Base-by-base conservation (phyloP, 352 stramenopile species). In the Pelagophyceae sp. region DNA sequence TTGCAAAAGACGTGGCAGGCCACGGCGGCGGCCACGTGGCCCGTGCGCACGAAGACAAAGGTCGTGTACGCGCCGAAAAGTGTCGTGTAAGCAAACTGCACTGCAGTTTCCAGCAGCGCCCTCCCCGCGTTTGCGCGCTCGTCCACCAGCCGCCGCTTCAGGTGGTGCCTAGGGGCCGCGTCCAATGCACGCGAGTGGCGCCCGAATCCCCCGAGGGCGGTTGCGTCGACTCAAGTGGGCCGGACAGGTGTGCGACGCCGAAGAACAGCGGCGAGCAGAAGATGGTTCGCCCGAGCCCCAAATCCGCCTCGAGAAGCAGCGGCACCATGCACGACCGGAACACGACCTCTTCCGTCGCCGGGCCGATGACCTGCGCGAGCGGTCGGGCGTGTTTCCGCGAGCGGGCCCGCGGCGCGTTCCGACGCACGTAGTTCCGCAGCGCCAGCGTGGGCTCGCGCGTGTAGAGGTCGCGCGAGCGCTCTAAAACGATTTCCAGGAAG, bases 61-160 rank as follows among this genome's bases (percentile, higher is more conserved):
- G 91, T 94, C n/a, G 89, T 90, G 82, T 97, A 98, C 2, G 90
- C 89, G 76, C 94, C 94, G 86, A 98, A 98, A 25, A 98, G 81
- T 3, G 88, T 94, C n/a, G 94, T 98, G 82, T 98, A 98, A 40
- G 91, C 81, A 72, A 97, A 89, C 86, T 98, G 94, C 82, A 96
- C 94, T 23, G 74, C n/a, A 11, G 82, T 87, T 35, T 79, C 50
- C 23, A 88, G 29, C 29, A 84, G 25, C n/a, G 87, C 75, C 75
- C 33, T 76, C 69, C 78, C 77, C 0, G 29, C 58, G 60, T 38
- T 69, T 60, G 77, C 63, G 38, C 75, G 80, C 37, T 84, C 72
- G 60, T 83, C 50, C 35, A 82, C 72, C 23, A 79, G 37, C 0
- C 78, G 40, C 33, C 78, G 72, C n/a, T 37, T 81, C 20, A 79